Evolutionary conservation across 208 protist genomes (phyloP).

Genomic region (Balamuthia mandrillaris): DNA sequence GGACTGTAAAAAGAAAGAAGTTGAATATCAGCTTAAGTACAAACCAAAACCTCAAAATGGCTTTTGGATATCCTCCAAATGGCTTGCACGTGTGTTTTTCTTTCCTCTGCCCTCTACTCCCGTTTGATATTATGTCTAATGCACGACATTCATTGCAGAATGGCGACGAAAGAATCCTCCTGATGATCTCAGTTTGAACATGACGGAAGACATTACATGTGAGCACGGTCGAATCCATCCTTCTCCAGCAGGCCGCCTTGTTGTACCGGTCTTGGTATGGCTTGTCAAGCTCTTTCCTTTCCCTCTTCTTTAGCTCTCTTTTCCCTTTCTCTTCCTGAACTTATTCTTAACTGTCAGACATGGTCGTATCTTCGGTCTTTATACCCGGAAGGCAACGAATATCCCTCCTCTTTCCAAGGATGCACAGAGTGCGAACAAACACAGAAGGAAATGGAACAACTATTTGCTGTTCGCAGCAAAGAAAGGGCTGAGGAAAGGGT

Average conservation of each 20-base stretch:
- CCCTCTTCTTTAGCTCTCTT: neutral
- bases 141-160: neutral
- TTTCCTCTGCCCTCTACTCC: neutral
- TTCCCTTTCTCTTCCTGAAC: neutral
- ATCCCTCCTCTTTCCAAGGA: neutral
- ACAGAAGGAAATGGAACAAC: too few species aligned
- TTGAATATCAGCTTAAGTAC: neutral
- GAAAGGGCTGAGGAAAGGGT: too few species aligned
- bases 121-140: neutral
- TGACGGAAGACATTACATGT: constrained; percentile 34
- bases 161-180: constrained; percentile 29
- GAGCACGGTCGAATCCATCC: constrained; percentile 22
- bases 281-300: neutral
- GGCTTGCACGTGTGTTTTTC: neutral
- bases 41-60: neutral
- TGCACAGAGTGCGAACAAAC: constrained; percentile 23
- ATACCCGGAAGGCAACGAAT: constrained; percentile 12
- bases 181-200: constrained; percentile 17
- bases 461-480: too few species aligned
- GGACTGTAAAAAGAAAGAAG: neutral
- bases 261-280: neutral
- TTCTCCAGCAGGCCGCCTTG: neutral
- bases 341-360: neutral
- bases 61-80: neutral
- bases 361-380: constrained; percentile 32